Evolutionary conservation across 768 basidiomycete species (phyloP).

Genomic region (Jaapia argillacea): DNA sequence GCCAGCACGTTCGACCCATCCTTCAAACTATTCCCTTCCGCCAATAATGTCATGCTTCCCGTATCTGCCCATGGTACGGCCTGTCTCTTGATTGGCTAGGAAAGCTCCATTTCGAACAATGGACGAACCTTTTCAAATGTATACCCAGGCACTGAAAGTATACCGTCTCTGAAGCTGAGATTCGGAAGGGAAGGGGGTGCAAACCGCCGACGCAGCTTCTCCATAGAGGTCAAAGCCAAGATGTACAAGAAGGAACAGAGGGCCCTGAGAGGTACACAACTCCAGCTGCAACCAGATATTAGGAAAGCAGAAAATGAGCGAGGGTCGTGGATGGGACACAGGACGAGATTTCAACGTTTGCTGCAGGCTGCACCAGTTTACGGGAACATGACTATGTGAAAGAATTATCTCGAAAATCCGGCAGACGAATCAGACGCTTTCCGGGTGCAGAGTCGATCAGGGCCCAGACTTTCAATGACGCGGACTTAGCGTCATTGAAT

Average conservation of each 20-base stretch:
- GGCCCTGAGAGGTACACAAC: no score
- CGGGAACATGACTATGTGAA: no score
- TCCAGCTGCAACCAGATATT: no score
- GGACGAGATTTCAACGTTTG: no score
- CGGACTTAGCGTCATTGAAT: no score
- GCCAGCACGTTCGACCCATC: slow-evolving; percentile 60
- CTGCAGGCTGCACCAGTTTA: not conserved
- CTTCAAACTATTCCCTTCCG: slow-evolving; percentile 61
- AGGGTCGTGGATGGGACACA: no score
- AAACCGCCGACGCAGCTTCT: slow-evolving; percentile 49
- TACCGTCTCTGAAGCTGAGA: slow-evolving; percentile 40
- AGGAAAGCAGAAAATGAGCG: no score
- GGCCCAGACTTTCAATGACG: no score
- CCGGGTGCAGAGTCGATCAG: no score
- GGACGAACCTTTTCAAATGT: slow-evolving; percentile 53
- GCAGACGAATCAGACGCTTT: no score
- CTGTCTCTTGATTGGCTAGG: slow-evolving; percentile 19
- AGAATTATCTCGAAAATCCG: no score
- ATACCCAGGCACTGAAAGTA: slow-evolving; percentile 62
- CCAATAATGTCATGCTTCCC: slow-evolving; percentile 58
- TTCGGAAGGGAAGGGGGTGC: slow-evolving; percentile 49
- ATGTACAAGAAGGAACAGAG: not conserved
- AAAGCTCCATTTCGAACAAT: not conserved
- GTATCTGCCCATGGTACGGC: slow-evolving; percentile 63
- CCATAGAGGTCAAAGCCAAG: slow-evolving; percentile 13